Evolutionary conservation across 1,284 basidiomycete genomes (phyloP), one percentile per base, ranked within the genome.

Genomic region (Amylostereum areolatum): DNA sequence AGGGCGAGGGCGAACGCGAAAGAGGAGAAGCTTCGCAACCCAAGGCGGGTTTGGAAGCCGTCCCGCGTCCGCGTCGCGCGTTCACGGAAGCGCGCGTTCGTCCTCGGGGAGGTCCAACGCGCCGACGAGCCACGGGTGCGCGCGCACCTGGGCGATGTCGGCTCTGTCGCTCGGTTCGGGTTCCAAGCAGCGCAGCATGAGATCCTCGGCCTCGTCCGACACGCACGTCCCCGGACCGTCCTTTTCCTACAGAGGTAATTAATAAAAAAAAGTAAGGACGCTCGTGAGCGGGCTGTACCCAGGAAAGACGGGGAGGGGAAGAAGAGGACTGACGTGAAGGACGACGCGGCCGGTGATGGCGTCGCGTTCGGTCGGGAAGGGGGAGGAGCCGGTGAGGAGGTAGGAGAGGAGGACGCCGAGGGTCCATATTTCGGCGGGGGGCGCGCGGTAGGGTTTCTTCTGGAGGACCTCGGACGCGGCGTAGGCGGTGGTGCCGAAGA

Each of bases 341-440:
- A 63, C 60, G 50, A 77, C 66, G 31, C 65, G 61, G 12, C 76
- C 77, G 33, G 67, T 65, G 49, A 72, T 66, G 10, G 90, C 89
- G 57, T 89, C 84, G 28, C 77, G 73, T 47, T 82, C 78, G 6
- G 84, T 84, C 4, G 83, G 79, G 65, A 95, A 96, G 3, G 91
- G 91, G 25, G 89, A 90, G 57, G 86, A 77, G 12, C 92, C 92
- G 2, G 88, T 91, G 54, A 95, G 74, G 41, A 96, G 75, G 66
- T 92, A 93, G 18, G 85, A 87, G 48, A 95, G 80, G 33, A 96
- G 74, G 43, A 96, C 86, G 31, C 93, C 93, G n/a, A 95, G 76
- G 1, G 89, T 90, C 93, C 92, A 96, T 41, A 95, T 78, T 66
- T 96, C 93, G 18, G 88, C 87, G 8, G 89, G 85, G 1, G 85